Conservation (phyloP, 78 protist species). For the Polysphondylium violaceum region DNA sequence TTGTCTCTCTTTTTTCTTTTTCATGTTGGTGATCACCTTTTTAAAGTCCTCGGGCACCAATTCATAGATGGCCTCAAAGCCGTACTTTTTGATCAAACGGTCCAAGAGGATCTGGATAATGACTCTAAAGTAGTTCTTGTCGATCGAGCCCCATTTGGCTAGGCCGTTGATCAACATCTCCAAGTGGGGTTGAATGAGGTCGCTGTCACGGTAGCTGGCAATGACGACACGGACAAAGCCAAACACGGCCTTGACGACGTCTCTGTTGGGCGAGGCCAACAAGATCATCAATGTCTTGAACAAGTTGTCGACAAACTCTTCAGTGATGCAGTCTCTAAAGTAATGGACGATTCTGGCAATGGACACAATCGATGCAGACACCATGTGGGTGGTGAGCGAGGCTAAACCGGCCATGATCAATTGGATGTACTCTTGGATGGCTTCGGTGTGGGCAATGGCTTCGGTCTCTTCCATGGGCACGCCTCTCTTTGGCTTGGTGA, state of each 20-base stretch:
- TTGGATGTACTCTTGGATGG: constrained; percentile 31
- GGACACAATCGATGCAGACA: constrained; percentile 44
- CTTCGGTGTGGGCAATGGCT: background rate
- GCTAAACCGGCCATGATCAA: constrained; percentile 66
- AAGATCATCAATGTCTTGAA: background rate
- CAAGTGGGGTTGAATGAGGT: constrained; percentile 31
- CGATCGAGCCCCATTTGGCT: constrained; percentile 45
- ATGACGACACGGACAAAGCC: constrained; percentile 67
- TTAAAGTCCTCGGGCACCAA: constrained; percentile 51
- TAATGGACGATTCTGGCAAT: constrained; percentile 41
- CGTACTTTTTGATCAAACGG: constrained; percentile 51
- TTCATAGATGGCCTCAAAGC: constrained; percentile 14
- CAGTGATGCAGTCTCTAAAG: background rate
- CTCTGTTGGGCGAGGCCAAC: constrained; percentile 38
- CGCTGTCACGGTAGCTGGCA: constrained; percentile 27
- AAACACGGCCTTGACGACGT: constrained; percentile 43
- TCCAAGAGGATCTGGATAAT: constrained; percentile 57
- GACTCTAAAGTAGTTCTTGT: constrained; percentile 57
- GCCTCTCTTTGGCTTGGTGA: constrained; percentile 4
- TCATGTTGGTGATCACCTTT: constrained; percentile 34
- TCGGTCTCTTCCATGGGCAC: constrained; percentile 6
- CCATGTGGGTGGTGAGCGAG: constrained; percentile 50
- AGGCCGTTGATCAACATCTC: constrained; percentile 19
- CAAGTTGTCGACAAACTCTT: constrained; percentile 6
- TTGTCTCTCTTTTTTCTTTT: constrained; percentile 27